phyloP scores from a whole-genome alignment of 2,329 filamentous ascomycete genomes.

The Pseudogymnoascus sp. region DNA sequence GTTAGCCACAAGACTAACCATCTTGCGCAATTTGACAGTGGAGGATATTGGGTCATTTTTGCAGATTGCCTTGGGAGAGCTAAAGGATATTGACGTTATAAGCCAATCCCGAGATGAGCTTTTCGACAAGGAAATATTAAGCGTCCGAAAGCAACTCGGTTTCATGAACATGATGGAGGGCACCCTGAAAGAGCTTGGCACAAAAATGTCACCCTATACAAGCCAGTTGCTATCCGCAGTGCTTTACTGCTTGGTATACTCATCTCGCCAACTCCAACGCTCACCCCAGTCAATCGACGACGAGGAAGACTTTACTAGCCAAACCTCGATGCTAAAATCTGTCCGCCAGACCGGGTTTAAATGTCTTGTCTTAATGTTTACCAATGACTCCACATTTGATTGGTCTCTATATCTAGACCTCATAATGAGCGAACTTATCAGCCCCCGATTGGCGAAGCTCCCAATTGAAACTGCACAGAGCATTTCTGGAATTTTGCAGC shows the following conservation, averaged over 20 bases:
- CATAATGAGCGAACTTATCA: conserved; percentile 68
- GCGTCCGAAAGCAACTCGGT: conserved; percentile 74
- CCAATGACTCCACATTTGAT: conserved; percentile 58
- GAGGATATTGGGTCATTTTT: conserved; percentile 74
- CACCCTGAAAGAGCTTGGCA: conserved; percentile 75
- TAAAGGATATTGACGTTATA: conserved; percentile 53
- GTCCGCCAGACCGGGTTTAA: conserved; percentile 69
- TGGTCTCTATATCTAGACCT: conserved; percentile 64
- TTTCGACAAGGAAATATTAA: conserved; percentile 52
- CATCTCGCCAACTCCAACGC: conserved; percentile 50
- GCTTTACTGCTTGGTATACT: conserved; percentile 69
- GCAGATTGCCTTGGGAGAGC: conserved; percentile 66
- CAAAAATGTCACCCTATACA: conserved; percentile 60
- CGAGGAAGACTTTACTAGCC: conserved; percentile 29
- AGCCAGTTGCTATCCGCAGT: conserved; percentile 64
- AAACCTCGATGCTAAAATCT: conserved; percentile 52
- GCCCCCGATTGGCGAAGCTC: conserved; percentile 68
- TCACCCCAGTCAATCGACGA: conserved; percentile 24
- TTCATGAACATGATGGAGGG: conserved; percentile 86
- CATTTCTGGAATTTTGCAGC: conserved; percentile 69
- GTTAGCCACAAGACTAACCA: conserved; percentile 70
- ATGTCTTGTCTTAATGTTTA: conserved; percentile 71
- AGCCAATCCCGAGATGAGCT: conserved; percentile 11
- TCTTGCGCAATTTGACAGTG: conserved; percentile 67
- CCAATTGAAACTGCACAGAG: conserved; percentile 82